A percentile compares a stretch with the other conserved stretches of the same genome.
phyloP scores from a whole-genome alignment of 345 rosid genomes.

The Atalantia buxifolia region DNA sequence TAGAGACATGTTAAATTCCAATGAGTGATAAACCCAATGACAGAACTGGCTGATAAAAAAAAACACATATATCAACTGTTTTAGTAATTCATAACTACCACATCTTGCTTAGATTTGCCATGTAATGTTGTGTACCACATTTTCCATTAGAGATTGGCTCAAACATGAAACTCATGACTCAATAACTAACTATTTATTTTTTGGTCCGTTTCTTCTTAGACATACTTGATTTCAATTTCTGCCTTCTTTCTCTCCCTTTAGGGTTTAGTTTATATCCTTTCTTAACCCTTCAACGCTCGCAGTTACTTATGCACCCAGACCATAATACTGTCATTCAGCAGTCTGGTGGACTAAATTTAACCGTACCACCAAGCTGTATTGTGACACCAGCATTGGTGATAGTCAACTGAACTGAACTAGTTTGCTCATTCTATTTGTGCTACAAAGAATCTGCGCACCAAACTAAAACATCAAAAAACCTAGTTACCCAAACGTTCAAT shows the following conservation, averaged over 20 bases:
- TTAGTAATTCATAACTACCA: not conserved
- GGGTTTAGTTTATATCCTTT: not conserved
- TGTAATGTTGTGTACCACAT: not conserved
- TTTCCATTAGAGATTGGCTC: not conserved
- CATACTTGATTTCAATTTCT: not conserved
- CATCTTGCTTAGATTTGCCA: not conserved
- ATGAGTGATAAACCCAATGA: constrained; percentile 1
- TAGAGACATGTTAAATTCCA: constrained; percentile 5
- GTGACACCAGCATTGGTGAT: not conserved
- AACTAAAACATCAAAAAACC: not conserved
- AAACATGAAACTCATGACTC: not conserved
- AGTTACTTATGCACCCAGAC: not conserved
- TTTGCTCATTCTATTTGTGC: not conserved
- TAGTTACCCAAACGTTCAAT: not conserved
- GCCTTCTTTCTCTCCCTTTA: not conserved
- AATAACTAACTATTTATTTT: too few species aligned
- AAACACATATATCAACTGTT: not conserved
- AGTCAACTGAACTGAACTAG: not conserved
- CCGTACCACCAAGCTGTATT: not conserved
- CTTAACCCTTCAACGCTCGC: not conserved
- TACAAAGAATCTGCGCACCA: not conserved
- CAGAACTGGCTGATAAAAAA: not conserved
- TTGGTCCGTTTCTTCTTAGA: not conserved
- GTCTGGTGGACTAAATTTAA: not conserved
- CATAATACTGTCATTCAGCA: not conserved